Conservation (phyloP, 805 yeast species). For the Ogataea naganishii region DNA sequence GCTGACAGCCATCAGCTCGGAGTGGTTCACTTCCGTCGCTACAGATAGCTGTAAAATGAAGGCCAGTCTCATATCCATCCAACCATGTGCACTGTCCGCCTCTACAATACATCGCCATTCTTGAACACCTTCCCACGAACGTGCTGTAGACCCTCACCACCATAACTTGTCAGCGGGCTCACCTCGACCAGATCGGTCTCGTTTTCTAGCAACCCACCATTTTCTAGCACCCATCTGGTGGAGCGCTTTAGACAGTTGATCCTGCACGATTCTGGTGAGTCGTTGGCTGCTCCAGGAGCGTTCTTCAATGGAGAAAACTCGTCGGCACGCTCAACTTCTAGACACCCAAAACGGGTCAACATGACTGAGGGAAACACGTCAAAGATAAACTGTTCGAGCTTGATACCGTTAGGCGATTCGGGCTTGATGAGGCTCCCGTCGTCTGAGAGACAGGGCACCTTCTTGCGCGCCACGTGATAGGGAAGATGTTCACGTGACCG, state of each 20-base stretch:
- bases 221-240: slow-evolving; percentile 59
- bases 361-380: slow-evolving; percentile 85
- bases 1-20: too few relatives aligned
- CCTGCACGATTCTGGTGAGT: slow-evolving; percentile 79
- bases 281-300: slow-evolving; percentile 73
- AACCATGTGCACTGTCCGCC: too few relatives aligned
- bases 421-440: slow-evolving; percentile 51
- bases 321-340: slow-evolving; percentile 77
- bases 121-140: slow-evolving; percentile 38
- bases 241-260: slow-evolving; percentile 56
- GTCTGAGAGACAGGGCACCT: too few relatives aligned
- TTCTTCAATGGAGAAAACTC: slow-evolving; percentile 95
- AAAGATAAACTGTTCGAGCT: slow-evolving; percentile 93
- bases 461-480: slow-evolving; percentile 92
- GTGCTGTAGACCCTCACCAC: slow-evolving; percentile 60
- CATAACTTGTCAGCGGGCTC: slow-evolving; percentile 63
- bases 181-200: slow-evolving; percentile 60
- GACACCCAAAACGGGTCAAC: slow-evolving; percentile 69
- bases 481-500: slow-evolving; percentile 61
- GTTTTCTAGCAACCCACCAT: slow-evolving; percentile 55
- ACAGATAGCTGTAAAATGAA: too few relatives aligned
- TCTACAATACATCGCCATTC: slow-evolving; percentile 11
- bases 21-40: too few relatives aligned
- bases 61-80: too few relatives aligned
- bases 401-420: slow-evolving; percentile 78